Evolutionary conservation across 2,329 filamentous ascomycete species (phyloP).

Genomic region (Diaporthe caulivora): DNA sequence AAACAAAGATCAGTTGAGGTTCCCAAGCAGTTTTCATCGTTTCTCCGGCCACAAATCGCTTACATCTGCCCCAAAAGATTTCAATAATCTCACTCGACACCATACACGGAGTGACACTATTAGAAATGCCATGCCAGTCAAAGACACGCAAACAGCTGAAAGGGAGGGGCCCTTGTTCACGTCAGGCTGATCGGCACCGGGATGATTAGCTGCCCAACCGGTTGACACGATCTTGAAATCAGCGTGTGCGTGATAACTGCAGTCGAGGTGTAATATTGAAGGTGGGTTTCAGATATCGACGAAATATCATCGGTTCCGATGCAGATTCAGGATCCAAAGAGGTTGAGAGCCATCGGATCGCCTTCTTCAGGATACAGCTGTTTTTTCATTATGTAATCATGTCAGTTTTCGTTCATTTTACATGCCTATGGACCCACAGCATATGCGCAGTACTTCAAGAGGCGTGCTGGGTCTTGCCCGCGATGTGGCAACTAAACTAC

Average conservation of each 20-base stretch:
- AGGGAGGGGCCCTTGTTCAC: not conserved
- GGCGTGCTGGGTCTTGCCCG: too few relatives aligned
- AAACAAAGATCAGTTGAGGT: not conserved
- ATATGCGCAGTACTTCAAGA: not conserved
- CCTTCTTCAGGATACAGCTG: too few relatives aligned
- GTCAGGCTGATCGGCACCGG: constrained; percentile 1
- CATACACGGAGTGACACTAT: not conserved
- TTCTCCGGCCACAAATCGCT: not conserved
- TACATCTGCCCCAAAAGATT: constrained; percentile 10
- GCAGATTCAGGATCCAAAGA: too few relatives aligned
- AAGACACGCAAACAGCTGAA: not conserved
- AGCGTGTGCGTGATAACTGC: not conserved
- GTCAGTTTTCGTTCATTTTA: not conserved
- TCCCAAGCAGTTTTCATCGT: not conserved
- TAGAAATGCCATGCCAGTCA: not conserved
- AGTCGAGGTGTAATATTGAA: too few relatives aligned
- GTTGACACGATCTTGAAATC: not conserved
- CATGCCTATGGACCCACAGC: not conserved
- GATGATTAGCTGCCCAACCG: constrained; percentile 4
- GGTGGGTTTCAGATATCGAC: too few relatives aligned
- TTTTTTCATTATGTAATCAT: not conserved
- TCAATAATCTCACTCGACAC: not conserved
- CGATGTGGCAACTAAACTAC: not conserved
- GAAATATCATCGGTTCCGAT: too few relatives aligned
- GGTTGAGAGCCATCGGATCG: too few relatives aligned